Evolutionary conservation across 176 grass and related monocot species (phyloP), one percentile per base, ranked within the genome.

Genomic region (Musa troglodytarum): DNA sequence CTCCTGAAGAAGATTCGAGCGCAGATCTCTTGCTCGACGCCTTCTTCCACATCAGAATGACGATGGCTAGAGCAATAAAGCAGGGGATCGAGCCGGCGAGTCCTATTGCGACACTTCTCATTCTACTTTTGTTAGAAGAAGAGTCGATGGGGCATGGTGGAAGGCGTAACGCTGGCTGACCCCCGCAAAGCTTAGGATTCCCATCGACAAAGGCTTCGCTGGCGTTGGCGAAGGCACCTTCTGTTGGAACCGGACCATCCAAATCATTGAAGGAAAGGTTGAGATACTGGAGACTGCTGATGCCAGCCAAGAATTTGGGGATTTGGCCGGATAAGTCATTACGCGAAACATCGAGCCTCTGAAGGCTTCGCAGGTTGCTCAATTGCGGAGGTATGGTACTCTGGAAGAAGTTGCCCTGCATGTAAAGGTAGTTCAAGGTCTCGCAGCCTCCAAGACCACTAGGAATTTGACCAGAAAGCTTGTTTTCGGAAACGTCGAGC

Each of bases 241-340:
- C 9, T 9, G 3, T 11, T 1, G 68, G 68, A 43, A 70, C 68
- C 13, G 68, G 16, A 19, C 68, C 68, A 0, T 70, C 68, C 0
- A 54, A 53, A 53, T n/a, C 12, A 3, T 53, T 51, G 83, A 78
- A 79, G 6, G 80, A 74, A 3, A 82, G 67, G 29, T 86, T 73
- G 50, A 86, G 65, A 15, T 63, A 9, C 17, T 13, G 15, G 29
- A 86, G 80, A 6, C 10, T 10, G 13, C 0, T 21, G 12, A 86
- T 22, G 3, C 63, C 20, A 0, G 49, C 68, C 1, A 82, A 13
- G 43, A 61, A 74, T 25, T n/a, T 56, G 1, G 79, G 74, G 51
- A 86, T 78, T 58, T 71, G 23, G 0, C 81, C 81, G 2, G 77
- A 81, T 0, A 87, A 24, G 1, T 53, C 74, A 50, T 88, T 88